Base-by-base conservation (phyloP, 176 grass and related monocot species). In the Secale cereale region DNA sequence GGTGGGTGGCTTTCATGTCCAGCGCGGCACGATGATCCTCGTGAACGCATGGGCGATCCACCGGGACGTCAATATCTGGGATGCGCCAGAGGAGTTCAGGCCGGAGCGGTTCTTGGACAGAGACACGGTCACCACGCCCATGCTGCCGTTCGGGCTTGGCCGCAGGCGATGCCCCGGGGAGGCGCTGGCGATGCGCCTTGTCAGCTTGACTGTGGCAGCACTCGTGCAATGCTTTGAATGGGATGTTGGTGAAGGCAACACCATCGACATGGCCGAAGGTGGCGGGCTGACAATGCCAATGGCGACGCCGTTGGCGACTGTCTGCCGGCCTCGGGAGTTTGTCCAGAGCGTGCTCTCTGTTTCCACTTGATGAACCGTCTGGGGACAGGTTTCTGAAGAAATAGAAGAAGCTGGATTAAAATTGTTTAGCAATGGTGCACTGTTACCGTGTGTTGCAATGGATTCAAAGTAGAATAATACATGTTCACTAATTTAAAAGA, bases 191-290 rank as follows among this genome's bases (percentile, higher is more conserved):
- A 16, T 86, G 77, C 79, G 89, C 3, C 57, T 92, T 5, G 45
- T 97, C 3, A 9, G 73, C 65, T 25, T 90, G 64, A 59, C 87
- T 5, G 12, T 94, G 35, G 94, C 89, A 11, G 83, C 85, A 5
- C 71, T 92, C 14, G 5, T 97, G 29, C 91, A 97, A 20, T 97
- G 91, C 83, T 97, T 97, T 57, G 89, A 97, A 16, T 93, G 91
- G 91, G 82, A 70, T 3, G 57, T 63, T 1, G 29, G 22, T 2
- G 68, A 60, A 8, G 81, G 19, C 10, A 25, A 40, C 20, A 65
- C 31, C 31, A n/a, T 92, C 22, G 91, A 94, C 74, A 89, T 92
- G 91, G 11, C 64, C 2, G 93, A 91, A 79, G 91, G 65, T 17
- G 19, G 8, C 1, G 88, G 88, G 79, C 56, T 81, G 68, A 28